phyloP scores from a whole-genome alignment of 495 filamentous ascomycete genomes.

The Annulohypoxylon nitens region DNA sequence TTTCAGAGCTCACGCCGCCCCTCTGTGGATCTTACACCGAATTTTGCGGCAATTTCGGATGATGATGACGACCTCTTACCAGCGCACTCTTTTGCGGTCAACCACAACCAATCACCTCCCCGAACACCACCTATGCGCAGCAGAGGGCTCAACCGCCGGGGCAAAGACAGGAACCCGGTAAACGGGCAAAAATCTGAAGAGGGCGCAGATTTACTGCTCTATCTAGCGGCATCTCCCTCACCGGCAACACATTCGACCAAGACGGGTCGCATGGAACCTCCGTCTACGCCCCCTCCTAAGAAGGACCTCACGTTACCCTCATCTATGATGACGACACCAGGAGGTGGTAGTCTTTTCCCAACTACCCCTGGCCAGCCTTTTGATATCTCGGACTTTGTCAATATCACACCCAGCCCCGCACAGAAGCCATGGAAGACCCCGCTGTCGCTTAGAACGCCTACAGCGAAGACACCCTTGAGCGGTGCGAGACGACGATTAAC shows the following conservation, averaged over 20 bases:
- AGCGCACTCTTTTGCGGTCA: constrained; percentile 75
- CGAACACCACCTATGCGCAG: constrained; percentile 80
- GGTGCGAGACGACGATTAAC: constrained; percentile 58
- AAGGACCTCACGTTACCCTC: constrained; percentile 78
- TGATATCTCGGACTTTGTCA: constrained; percentile 97
- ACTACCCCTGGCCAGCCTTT: constrained; percentile 76
- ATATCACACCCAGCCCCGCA: constrained; percentile 94
- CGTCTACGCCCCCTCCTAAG: constrained; percentile 89
- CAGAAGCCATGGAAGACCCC: constrained; percentile 86
- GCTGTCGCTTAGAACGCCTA: constrained; percentile 56
- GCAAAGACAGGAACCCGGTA: constrained; percentile 52
- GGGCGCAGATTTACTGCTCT: constrained; percentile 91
- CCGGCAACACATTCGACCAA: constrained; percentile 68
- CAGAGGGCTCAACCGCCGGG: constrained; percentile 60
- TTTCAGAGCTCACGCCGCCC: constrained; percentile 70
- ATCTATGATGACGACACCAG: constrained; percentile 91
- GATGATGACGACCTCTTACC: constrained; percentile 85
- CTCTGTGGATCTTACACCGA: constrained; percentile 75
- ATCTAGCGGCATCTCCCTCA: constrained; percentile 92
- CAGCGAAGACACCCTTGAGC: constrained; percentile 58
- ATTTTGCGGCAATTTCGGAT: constrained; percentile 74
- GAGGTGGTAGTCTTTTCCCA: constrained; percentile 71
- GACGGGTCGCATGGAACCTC: constrained; percentile 70
- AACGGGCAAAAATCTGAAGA: constrained; percentile 68
- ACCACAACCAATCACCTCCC: constrained; percentile 76